Conservation (phyloP, 1,284 basidiomycete genomes). For the Takashimella tepidaria region DNA sequence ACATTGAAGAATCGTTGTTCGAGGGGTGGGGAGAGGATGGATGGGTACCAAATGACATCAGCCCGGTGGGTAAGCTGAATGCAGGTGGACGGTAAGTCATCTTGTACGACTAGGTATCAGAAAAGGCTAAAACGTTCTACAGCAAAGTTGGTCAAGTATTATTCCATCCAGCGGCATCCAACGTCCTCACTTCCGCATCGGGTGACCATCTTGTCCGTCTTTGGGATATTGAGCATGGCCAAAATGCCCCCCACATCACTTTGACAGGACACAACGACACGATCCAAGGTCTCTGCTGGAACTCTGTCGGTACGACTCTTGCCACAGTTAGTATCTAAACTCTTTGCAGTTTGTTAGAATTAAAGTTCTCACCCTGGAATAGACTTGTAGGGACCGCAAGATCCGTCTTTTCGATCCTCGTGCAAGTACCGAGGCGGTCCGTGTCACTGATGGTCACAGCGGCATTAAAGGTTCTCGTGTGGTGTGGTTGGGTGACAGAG, state of each 20-base stretch:
- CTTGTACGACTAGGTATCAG: too few species aligned
- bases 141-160: slow-evolving; percentile 91
- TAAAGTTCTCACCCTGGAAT: too few species aligned
- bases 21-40: slow-evolving; percentile 81
- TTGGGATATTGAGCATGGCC: slow-evolving; percentile 76
- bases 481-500: slow-evolving; percentile 83
- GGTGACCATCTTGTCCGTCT: slow-evolving; percentile 86
- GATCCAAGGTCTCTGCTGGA: slow-evolving; percentile 82
- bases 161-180: slow-evolving; percentile 87
- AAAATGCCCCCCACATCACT: slow-evolving; percentile 56
- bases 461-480: slow-evolving; percentile 92
- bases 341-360: too few species aligned
- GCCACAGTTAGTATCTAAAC: too few species aligned
- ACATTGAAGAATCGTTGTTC: slow-evolving; percentile 64
- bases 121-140: too few species aligned
- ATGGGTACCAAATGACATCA: slow-evolving; percentile 77
- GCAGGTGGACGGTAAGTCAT: slow-evolving; percentile 47
- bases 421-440: slow-evolving; percentile 70
- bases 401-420: slow-evolving; percentile 85
- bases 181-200: slow-evolving; percentile 79
- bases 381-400: slow-evolving; percentile 89
- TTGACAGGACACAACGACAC: slow-evolving; percentile 78
- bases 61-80: slow-evolving; percentile 56
- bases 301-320: slow-evolving; percentile 69
- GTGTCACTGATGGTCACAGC: slow-evolving; percentile 76